A percentile compares a stretch with the other conserved stretches of the same genome.
Evolutionary conservation across 2,329 filamentous ascomycete genomes (phyloP).

Genomic region (Neospermospora avenae): DNA sequence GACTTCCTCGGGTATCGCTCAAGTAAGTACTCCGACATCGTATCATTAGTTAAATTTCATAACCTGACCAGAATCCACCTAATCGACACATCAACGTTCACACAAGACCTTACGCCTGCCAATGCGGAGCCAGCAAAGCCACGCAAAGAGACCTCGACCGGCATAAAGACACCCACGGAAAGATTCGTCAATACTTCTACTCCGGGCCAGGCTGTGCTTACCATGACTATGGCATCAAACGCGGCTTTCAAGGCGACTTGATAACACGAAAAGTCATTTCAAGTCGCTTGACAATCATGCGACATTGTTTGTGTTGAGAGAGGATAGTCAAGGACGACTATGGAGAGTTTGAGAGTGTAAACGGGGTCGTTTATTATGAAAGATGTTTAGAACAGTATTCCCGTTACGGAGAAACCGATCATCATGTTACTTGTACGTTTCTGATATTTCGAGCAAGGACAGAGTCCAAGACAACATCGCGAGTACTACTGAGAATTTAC

Average conservation of each 20-base stretch:
- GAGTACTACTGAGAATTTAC: background rate
- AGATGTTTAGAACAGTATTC: constrained; percentile 17
- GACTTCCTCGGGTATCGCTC: constrained; percentile 8
- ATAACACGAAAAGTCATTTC: constrained; percentile 20
- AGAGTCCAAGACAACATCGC: background rate
- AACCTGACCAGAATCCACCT: background rate
- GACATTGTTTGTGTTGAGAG: constrained; percentile 14
- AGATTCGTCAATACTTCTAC: constrained; percentile 17
- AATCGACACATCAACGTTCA: constrained; percentile 18
- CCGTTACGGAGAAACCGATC: no score
- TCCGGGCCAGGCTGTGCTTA: constrained; percentile 8
- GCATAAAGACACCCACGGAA: constrained; percentile 16
- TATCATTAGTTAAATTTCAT: background rate
- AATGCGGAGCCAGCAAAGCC: constrained; percentile 10
- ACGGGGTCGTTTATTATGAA: constrained; percentile 15
- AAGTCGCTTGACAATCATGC: constrained; percentile 11
- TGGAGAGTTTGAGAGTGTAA: constrained; percentile 5
- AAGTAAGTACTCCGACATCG: constrained; percentile 5
- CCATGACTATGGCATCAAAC: constrained; percentile 2
- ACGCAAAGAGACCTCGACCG: constrained; percentile 17
- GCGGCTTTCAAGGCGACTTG: constrained; percentile 17
- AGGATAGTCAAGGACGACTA: constrained; percentile 20
- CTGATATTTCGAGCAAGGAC: no score
- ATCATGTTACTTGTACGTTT: no score
- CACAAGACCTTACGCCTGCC: constrained; percentile 13